Conservation (phyloP, 1,284 basidiomycete species). For the Cerioporus squamosus region DNA sequence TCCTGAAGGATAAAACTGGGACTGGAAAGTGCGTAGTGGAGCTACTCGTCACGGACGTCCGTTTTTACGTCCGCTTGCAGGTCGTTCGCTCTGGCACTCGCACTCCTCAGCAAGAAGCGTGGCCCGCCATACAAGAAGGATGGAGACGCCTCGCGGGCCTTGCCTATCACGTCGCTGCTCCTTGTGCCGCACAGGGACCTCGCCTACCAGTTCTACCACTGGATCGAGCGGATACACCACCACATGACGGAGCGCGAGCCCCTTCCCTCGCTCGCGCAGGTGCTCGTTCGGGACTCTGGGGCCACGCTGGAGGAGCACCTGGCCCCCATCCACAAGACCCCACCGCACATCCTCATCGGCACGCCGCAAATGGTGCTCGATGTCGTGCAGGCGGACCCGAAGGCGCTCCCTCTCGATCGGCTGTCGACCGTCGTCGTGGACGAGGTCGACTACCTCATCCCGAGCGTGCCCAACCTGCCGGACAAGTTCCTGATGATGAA, state of each 20-base stretch:
- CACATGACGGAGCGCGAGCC: slow-evolving; percentile 29
- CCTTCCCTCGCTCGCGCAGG: slow-evolving; percentile 53
- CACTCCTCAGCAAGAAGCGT: slow-evolving; percentile 62
- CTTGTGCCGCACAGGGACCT: slow-evolving; percentile 79
- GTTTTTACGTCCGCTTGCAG: slow-evolving; percentile 40
- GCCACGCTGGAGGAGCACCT: slow-evolving; percentile 38
- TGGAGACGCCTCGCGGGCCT: not conserved
- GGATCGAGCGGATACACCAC: slow-evolving; percentile 61
- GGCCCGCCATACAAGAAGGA: slow-evolving; percentile 35
- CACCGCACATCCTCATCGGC: slow-evolving; percentile 71
- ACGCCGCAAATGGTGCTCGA: slow-evolving; percentile 74
- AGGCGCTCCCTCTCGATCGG: slow-evolving; percentile 46
- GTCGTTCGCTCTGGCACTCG: slow-evolving; percentile 71
- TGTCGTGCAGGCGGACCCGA: slow-evolving; percentile 47
- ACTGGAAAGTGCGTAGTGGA: slow-evolving; percentile 68
- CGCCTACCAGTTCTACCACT: slow-evolving; percentile 68
- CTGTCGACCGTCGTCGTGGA: slow-evolving; percentile 70
- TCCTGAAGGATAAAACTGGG: slow-evolving; percentile 72
- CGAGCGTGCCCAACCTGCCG: slow-evolving; percentile 42
- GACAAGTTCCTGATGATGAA: slow-evolving; percentile 40
- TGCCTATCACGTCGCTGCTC: slow-evolving; percentile 47
- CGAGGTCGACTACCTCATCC: slow-evolving; percentile 74
- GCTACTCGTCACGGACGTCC: not conserved
- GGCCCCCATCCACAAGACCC: slow-evolving; percentile 42
- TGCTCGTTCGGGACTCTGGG: slow-evolving; percentile 57